These are phyloP conservation scores for Didymella pomorum DNA, from an alignment of 2,329 filamentous ascomycete genomes.

Conservation along the genomic window DNA sequence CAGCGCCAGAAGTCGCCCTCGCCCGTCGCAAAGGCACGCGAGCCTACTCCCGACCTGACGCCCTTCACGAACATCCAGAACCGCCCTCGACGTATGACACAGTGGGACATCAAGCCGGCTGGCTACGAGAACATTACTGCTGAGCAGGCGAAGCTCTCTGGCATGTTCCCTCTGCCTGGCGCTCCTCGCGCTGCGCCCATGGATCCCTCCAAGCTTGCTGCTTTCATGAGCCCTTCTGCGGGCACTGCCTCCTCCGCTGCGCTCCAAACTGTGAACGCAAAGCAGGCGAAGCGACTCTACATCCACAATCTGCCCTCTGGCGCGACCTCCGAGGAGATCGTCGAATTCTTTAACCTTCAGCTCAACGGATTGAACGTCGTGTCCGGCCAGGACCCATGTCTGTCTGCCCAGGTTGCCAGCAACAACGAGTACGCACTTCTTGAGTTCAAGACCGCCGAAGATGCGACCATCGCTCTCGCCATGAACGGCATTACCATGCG, in stretches of 20 bases:
- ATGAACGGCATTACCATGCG: conserved; percentile 91
- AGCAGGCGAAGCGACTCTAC: conserved; percentile 92
- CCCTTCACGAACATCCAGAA: conserved; percentile 82
- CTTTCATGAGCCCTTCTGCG: conserved; percentile 91
- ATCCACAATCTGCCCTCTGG: conserved; percentile 80
- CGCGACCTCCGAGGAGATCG: conserved; percentile 77
- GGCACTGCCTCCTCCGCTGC: conserved; percentile 75
- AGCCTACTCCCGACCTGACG: conserved; percentile 94
- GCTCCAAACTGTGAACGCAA: conserved; percentile 89
- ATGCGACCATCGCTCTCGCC: conserved; percentile 90
- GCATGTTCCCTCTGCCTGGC: conserved; percentile 98
- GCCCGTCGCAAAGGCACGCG: conserved; percentile 83
- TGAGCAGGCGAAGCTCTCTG: conserved; percentile 96
- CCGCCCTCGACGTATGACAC: conserved; percentile 90
- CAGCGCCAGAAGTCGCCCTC: conserved; percentile 74
- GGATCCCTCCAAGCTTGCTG: conserved; percentile 91
- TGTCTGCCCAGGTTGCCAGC: conserved; percentile 80
- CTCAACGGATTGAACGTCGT: conserved; percentile 96
- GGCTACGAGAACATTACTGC: conserved; percentile 98
- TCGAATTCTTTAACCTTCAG: conserved; percentile 93
- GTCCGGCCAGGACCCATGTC: conserved; percentile 82
- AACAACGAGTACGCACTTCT: conserved; percentile 83
- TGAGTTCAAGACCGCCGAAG: conserved; percentile 86
- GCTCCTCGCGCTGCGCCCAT: conserved; percentile 94
- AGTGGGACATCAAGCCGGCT: conserved; percentile 99